Evolutionary conservation across 768 basidiomycete genomes (phyloP).

Genomic region (Psilocybe cyanescens): DNA sequence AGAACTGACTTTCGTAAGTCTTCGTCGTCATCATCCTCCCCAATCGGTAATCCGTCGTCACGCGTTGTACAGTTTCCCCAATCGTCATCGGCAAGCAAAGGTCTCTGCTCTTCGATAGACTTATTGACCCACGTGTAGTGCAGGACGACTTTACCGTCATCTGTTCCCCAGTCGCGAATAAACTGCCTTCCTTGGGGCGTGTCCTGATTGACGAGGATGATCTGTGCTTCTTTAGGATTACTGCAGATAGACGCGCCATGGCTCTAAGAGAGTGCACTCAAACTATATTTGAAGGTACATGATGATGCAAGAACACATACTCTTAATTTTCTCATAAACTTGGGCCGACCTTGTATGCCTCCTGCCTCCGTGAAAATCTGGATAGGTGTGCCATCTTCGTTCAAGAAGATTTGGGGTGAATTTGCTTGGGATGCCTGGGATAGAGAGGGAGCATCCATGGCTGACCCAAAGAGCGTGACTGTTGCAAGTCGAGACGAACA

Average conservation of each 20-base stretch:
- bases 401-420: constrained; percentile 34
- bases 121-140: constrained; percentile 55
- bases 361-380: constrained; percentile 62
- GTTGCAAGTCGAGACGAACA: neutral
- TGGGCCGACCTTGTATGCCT: constrained; percentile 51
- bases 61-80: constrained; percentile 54
- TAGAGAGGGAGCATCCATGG: constrained; percentile 17
- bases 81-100: constrained; percentile 49
- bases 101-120: constrained; percentile 45
- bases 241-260: constrained; percentile 57
- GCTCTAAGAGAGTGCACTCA: constrained; percentile 37
- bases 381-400: constrained; percentile 44
- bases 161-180: constrained; percentile 60
- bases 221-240: constrained; percentile 52
- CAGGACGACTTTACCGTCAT: constrained; percentile 55
- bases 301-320: constrained; percentile 30
- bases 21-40: constrained; percentile 42
- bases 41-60: constrained; percentile 44
- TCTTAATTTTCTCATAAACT: constrained; percentile 52
- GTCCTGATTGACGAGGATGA: constrained; percentile 63
- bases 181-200: constrained; percentile 57
- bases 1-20: constrained; percentile 45
- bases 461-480: neutral
- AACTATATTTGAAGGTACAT: no score
- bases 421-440: constrained; percentile 16